Percentiles rank a stretch among this genome's conserved stretches.
These are phyloP conservation scores for Boletus rubroflammeus DNA, from an alignment of 768 basidiomycete species.

Conservation along the genomic window DNA sequence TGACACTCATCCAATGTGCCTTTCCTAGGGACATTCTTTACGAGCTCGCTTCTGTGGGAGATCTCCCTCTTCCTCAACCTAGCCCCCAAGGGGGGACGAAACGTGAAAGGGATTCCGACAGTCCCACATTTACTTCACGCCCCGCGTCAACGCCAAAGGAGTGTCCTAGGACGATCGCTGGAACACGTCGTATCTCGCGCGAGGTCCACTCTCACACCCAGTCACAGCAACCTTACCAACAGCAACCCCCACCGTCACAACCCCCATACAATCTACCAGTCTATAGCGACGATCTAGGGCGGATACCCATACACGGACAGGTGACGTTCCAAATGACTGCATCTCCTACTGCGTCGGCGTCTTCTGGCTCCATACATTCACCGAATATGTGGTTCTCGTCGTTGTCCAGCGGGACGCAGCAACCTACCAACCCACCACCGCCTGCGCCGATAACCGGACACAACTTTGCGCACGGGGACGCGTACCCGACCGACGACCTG, in stretches of 20 bases:
- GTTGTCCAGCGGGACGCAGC: conserved; percentile 1
- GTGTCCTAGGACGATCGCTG: conserved; percentile 29
- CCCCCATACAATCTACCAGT: conserved; percentile 43
- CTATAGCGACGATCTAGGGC: conserved; percentile 55
- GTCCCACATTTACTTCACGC: conserved; percentile 27
- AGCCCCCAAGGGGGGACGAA: conserved; percentile 53
- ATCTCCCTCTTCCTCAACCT: conserved; percentile 60
- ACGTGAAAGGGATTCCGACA: conserved; percentile 60
- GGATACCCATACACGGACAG: conserved; percentile 44
- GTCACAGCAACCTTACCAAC: conserved; percentile 10
- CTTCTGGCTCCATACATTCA: conserved; percentile 1
- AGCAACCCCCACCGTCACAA: conserved; percentile 5
- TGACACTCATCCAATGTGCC: not conserved
- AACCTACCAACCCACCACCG: not conserved
- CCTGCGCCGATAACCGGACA: conserved; percentile 1
- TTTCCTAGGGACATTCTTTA: conserved; percentile 63
- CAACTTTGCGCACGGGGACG: not conserved
- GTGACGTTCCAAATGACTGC: conserved; percentile 10
- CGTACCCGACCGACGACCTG: conserved; percentile 22
- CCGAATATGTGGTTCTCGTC: conserved; percentile 23
- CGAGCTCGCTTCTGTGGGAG: conserved; percentile 68
- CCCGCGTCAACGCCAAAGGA: conserved; percentile 11
- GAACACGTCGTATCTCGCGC: conserved; percentile 34
- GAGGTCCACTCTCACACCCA: conserved; percentile 15
- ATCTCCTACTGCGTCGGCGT: not conserved